Evolutionary conservation across 2,329 filamentous ascomycete species (phyloP).

Genomic region (Cladosporium halotolerans): DNA sequence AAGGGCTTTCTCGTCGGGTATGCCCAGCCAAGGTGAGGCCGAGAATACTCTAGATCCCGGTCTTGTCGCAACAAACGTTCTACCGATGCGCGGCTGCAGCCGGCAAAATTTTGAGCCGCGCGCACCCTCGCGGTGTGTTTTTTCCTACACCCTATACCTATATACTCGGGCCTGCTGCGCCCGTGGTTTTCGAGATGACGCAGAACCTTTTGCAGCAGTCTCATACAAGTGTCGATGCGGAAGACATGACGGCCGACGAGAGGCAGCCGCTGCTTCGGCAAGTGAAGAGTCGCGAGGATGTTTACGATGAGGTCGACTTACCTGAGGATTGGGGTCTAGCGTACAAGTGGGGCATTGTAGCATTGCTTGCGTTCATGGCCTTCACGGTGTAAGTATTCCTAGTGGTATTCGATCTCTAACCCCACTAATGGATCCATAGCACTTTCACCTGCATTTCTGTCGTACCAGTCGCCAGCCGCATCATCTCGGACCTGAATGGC

Average conservation of each 20-base stretch:
- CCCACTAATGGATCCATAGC: slow-evolving; percentile 6
- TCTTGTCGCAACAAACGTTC: too few relatives aligned
- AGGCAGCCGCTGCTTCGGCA: slow-evolving; percentile 10
- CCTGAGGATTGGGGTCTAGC: slow-evolving; percentile 47
- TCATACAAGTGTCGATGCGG: neutral
- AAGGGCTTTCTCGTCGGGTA: too few relatives aligned
- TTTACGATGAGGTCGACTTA: slow-evolving; percentile 2
- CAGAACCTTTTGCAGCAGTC: too few relatives aligned
- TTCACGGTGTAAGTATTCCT: slow-evolving; percentile 47
- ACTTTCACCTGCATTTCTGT: slow-evolving; percentile 29
- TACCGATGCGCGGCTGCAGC: too few relatives aligned
- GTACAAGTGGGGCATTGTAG: slow-evolving; percentile 49
- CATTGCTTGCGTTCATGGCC: slow-evolving; percentile 48
- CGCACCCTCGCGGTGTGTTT: too few relatives aligned
- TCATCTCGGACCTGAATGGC: slow-evolving; percentile 23
- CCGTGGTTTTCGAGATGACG: too few relatives aligned
- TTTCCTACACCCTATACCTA: too few relatives aligned
- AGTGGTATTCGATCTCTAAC: neutral
- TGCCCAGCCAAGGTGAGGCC: too few relatives aligned
- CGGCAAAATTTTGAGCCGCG: too few relatives aligned
- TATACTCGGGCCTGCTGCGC: too few relatives aligned
- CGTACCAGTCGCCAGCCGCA: slow-evolving; percentile 24
- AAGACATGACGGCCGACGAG: slow-evolving; percentile 11
- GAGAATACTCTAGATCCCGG: too few relatives aligned
- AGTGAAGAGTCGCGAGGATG: slow-evolving; percentile 10